Evolutionary conservation across 257 asterid genomes (phyloP), one percentile per base, ranked within the genome.

Genomic region (Nicotiana obtusifolia): DNA sequence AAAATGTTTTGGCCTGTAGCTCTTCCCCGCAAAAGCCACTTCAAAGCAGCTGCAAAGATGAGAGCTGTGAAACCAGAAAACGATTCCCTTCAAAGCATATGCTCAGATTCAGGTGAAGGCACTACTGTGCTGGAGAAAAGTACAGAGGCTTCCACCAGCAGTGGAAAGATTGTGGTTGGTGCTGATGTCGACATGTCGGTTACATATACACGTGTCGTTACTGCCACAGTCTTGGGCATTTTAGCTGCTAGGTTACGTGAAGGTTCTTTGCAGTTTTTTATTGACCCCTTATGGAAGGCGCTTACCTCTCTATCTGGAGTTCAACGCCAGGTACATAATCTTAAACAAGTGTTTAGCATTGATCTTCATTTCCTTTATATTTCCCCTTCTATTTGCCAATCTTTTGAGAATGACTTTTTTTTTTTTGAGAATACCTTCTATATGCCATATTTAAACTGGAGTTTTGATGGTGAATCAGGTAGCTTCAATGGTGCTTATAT

Each of bases 1-100:
- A 94, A 94, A 89, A 93, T 96, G 99, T 96, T 96, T 90, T 96
- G 97, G 98, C 99, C 99, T 62, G 87, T 90, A 47, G 91, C 98
- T 65, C 89, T 96, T 81, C 99, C 99, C 57, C 98, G 99, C 81
- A 94, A 96, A 93, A 93, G 98, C 81, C 98, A 94, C 84, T 87
- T 90, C 87, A 94, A 90, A 86, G 99, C 99, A 80, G 99, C 97
- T 78, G 99, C 99, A 60, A 96, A 96, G 90, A 96, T 96, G 94
- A 88, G 95, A 91, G 97, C 93, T 47, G 98, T 84, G 79, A 88
- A 87, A 85, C 77, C 87, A 79, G 99, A 94, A 80, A 88, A 82
- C 79, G 97, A 93, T 69, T 69, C 87, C 77, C 80, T 83, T 85
- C 87, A 82, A 82, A 88, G 81, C 81, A 86, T 83, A 86, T 81